Conservation (phyloP, 495 filamentous ascomycete species). For the Hyaloscypha bicolor region DNA sequence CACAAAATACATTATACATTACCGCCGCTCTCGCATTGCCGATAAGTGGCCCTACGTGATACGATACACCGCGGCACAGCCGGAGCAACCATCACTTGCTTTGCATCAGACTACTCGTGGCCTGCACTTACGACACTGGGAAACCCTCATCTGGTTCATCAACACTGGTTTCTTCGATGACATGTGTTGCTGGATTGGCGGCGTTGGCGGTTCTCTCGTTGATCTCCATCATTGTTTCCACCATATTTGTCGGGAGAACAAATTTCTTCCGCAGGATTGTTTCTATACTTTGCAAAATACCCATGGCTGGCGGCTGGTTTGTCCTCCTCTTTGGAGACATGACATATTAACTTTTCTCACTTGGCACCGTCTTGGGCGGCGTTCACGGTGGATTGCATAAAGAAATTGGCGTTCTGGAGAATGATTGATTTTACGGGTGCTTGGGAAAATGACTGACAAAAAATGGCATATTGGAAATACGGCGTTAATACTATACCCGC, state of each 20-base stretch:
- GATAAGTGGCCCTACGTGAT: too few relatives aligned
- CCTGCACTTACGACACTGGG: background rate
- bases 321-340: background rate
- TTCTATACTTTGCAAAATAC: background rate
- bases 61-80: background rate
- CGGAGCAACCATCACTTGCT: too few relatives aligned
- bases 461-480: background rate
- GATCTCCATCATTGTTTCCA: background rate
- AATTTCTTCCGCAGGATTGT: background rate
- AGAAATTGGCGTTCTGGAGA: background rate
- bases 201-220: background rate
- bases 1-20: too few relatives aligned
- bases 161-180: too few relatives aligned
- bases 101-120: background rate
- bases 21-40: too few relatives aligned
- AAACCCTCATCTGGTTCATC: background rate
- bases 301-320: background rate
- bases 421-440: too few relatives aligned
- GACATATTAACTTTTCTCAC: background rate
- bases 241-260: background rate
- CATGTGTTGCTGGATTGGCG: background rate
- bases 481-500: slow-evolving; percentile 1
- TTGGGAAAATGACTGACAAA: too few relatives aligned
- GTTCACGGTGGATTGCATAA: background rate
- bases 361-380: background rate